phyloP scores from a whole-genome alignment of 306 rosid species.

The Acacia melanoxylon region DNA sequence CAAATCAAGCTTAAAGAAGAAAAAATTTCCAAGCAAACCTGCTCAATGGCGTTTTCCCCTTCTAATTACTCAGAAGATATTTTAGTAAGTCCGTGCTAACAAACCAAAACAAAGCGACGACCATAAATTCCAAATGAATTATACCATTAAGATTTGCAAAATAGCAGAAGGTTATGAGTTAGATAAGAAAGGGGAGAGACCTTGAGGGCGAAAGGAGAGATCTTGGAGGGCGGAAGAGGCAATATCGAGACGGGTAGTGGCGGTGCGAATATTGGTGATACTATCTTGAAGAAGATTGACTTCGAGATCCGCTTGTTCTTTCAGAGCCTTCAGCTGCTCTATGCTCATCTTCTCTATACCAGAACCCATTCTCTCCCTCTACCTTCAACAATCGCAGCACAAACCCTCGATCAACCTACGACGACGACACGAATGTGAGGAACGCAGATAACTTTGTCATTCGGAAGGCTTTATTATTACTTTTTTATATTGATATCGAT shows the following conservation, averaged over 20 bases:
- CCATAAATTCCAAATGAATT: not conserved
- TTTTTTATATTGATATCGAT: too few relatives aligned
- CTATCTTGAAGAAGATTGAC: conserved; percentile 86
- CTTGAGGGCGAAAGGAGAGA: conserved; percentile 79
- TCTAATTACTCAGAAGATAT: not conserved
- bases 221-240: conserved; percentile 81
- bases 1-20: not conserved
- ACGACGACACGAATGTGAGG: not conserved
- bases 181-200: conserved; percentile 7
- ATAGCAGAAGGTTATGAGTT: not conserved
- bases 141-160: not conserved
- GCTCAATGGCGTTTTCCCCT: not conserved
- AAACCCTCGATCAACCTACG: not conserved
- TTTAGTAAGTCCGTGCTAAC: not conserved
- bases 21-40: not conserved
- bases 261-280: conserved; percentile 84
- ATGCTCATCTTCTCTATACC: conserved; percentile 78
- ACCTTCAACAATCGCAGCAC: not conserved
- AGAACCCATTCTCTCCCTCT: not conserved
- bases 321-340: conserved; percentile 78
- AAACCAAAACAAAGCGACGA: not conserved
- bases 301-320: conserved; percentile 83
- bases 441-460: not conserved
- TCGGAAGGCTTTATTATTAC: not conserved
- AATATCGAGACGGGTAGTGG: conserved; percentile 81